Evolutionary conservation across 2,329 filamentous ascomycete species (phyloP).

Genomic region (Fusarium sp.): DNA sequence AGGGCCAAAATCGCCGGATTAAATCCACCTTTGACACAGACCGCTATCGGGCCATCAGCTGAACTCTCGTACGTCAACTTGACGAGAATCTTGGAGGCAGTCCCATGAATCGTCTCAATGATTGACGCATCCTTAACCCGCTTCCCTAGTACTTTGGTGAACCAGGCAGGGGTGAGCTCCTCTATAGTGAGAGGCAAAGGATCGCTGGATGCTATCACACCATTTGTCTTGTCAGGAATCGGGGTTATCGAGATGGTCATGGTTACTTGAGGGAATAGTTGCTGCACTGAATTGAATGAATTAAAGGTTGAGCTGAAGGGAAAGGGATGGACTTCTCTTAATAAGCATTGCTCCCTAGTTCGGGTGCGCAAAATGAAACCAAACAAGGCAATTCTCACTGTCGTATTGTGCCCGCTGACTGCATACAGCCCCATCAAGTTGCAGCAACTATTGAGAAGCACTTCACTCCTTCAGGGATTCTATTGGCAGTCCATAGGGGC

Average conservation of each 20-base stretch:
- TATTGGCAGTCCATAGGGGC: neutral
- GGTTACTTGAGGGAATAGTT: neutral
- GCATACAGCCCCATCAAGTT: neutral
- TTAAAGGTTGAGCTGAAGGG: neutral
- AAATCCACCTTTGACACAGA: conserved; percentile 14
- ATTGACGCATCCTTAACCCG: neutral
- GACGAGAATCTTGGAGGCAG: conserved; percentile 9
- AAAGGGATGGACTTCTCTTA: neutral
- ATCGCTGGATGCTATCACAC: neutral
- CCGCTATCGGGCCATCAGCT: neutral
- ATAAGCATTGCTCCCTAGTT: neutral
- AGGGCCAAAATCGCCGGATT: conserved; percentile 4
- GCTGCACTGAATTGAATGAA: neutral
- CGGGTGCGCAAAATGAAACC: neutral
- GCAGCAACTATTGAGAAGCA: neutral
- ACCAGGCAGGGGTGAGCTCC: conserved; percentile 11
- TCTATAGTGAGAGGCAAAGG: neutral
- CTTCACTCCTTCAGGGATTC: neutral
- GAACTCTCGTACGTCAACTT: neutral
- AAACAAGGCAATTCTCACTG: neutral
- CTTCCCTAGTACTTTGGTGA: neutral
- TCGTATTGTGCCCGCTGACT: neutral
- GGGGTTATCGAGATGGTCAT: neutral
- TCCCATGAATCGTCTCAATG: conserved; percentile 7
- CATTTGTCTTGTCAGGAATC: neutral